These are phyloP conservation scores for Lithospermum erythrorhizon DNA, from an alignment of 257 asterid species.

Conservation along the genomic window DNA sequence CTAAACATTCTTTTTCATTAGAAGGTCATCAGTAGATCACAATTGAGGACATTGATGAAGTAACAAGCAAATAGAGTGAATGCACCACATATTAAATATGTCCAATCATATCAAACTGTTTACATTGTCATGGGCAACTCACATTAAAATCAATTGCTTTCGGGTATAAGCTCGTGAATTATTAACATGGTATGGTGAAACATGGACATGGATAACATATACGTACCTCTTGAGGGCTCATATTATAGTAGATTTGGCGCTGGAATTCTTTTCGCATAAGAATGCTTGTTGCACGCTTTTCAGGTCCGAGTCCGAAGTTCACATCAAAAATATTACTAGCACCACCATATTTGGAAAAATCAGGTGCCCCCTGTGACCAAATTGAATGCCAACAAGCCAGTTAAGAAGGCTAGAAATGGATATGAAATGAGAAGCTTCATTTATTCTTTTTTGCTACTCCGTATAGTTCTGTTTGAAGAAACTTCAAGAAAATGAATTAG, in stretches of 20 bases:
- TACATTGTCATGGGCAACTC: no score
- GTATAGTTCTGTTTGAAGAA: no score
- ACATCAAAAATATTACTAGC: constrained; percentile 30
- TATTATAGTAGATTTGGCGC: constrained; percentile 41
- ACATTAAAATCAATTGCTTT: no score
- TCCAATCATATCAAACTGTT: no score
- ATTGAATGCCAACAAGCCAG: not conserved
- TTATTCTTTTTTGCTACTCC: not conserved
- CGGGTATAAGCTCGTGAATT: no score
- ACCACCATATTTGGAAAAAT: constrained; percentile 46
- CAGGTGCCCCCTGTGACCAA: constrained; percentile 52
- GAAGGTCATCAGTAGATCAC: no score
- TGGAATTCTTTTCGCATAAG: constrained; percentile 35
- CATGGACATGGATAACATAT: not conserved
- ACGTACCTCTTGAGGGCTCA: constrained; percentile 59
- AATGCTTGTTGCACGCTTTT: constrained; percentile 47
- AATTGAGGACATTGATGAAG: no score
- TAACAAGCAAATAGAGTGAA: no score
- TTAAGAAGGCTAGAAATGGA: not conserved
- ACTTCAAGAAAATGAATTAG: no score
- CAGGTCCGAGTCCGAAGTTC: constrained; percentile 44
- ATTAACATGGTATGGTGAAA: no score
- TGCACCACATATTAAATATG: no score
- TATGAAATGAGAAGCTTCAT: not conserved
- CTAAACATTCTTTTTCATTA: no score